These are phyloP conservation scores for Baudoinia panamericana DNA, from an alignment of 495 filamentous ascomycete genomes.

Conservation along the genomic window DNA sequence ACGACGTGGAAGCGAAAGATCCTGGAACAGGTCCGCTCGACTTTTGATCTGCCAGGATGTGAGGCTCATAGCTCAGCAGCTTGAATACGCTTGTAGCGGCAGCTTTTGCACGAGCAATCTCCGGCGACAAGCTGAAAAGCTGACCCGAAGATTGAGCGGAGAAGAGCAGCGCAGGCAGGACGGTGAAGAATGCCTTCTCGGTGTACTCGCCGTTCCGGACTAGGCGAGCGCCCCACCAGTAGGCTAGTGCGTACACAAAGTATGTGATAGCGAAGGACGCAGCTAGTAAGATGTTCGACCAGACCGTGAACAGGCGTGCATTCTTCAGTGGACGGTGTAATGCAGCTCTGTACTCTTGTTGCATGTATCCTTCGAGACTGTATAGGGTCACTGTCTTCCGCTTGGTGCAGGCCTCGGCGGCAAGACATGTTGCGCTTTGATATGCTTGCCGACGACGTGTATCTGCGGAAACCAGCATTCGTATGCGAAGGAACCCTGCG, in stretches of 20 bases:
- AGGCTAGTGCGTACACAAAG: constrained; percentile 28
- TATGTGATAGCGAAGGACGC: constrained; percentile 34
- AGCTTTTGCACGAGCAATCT: constrained; percentile 19
- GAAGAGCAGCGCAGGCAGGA: constrained; percentile 25
- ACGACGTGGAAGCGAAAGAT: neutral
- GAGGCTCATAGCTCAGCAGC: constrained; percentile 14
- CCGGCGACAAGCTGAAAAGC: constrained; percentile 24
- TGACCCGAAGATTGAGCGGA: constrained; percentile 25
- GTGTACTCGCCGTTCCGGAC: constrained; percentile 22
- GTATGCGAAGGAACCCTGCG: constrained; percentile 20
- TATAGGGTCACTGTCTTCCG: constrained; percentile 47
- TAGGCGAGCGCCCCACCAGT: constrained; percentile 24
- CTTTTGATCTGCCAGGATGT: constrained; percentile 8
- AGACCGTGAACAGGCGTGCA: constrained; percentile 28
- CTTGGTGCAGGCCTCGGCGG: constrained; percentile 43
- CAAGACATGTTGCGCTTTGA: constrained; percentile 40
- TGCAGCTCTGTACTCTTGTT: constrained; percentile 35
- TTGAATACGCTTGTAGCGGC: constrained; percentile 22
- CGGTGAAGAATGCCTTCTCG: constrained; percentile 23
- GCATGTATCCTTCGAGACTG: constrained; percentile 38
- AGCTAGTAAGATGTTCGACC: constrained; percentile 31
- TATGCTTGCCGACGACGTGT: constrained; percentile 48
- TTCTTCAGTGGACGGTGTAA: constrained; percentile 32
- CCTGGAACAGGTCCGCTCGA: neutral
- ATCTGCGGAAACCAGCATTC: constrained; percentile 37